These are phyloP conservation scores for Jimgerdemannia flammicorona DNA, from an alignment of 192 early-diverging fungal species.

Conservation along the genomic window DNA sequence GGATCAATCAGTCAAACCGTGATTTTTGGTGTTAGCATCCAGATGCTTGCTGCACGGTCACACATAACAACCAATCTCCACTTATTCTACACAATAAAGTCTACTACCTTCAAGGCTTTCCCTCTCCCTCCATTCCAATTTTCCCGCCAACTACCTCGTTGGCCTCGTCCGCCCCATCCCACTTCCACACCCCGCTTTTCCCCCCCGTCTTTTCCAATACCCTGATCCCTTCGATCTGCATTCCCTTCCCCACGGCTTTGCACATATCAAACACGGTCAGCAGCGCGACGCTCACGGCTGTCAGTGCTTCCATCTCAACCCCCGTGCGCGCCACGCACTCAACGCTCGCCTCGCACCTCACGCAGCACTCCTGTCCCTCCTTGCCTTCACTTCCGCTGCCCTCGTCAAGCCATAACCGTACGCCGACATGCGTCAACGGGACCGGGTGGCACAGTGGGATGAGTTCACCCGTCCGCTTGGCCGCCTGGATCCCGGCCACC, in stretches of 20 bases:
- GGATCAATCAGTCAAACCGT: too few relatives aligned
- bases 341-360: conserved; percentile 66
- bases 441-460: conserved; percentile 92
- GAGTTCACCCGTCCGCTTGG: conserved; percentile 76
- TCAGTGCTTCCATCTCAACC: conserved; percentile 86
- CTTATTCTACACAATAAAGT: too few relatives aligned
- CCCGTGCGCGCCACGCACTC: conserved; percentile 84
- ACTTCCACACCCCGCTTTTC: conserved; percentile 59
- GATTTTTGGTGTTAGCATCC: too few relatives aligned
- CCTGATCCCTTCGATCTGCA: conserved; percentile 69
- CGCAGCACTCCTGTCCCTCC: conserved; percentile 13
- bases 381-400: not conserved
- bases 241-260: conserved; percentile 84
- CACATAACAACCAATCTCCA: too few relatives aligned
- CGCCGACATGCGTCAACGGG: conserved; percentile 59
- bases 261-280: conserved; percentile 96
- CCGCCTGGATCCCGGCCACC: conserved; percentile 88
- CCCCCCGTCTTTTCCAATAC: conserved; percentile 85
- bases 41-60: too few relatives aligned
- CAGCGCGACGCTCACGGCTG: conserved; percentile 74
- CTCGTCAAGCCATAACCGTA: conserved; percentile 54
- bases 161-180: conserved; percentile 3
- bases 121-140: too few relatives aligned
- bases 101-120: too few relatives aligned
- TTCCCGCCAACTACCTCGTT: not conserved